Conservation (phyloP, 768 basidiomycete genomes). For the Russula vinacea region DNA sequence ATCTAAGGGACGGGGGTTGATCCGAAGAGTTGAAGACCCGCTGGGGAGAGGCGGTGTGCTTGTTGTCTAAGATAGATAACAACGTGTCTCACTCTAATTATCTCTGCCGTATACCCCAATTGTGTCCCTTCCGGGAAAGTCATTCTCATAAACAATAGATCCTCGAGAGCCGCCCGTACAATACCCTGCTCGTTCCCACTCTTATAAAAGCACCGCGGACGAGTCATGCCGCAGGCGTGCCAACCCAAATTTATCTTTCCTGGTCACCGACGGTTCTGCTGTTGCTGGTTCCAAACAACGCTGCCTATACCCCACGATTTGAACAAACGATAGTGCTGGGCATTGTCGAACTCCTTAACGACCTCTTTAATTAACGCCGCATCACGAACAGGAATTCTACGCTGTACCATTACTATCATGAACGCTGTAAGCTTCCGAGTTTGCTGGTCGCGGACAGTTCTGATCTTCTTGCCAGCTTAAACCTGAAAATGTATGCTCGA, state of each 20-base stretch:
- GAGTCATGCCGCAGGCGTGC: slow-evolving; percentile 7
- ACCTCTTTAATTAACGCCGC: slow-evolving; percentile 14
- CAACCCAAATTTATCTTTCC: slow-evolving; percentile 11
- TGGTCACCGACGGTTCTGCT: slow-evolving; percentile 21
- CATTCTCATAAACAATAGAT: slow-evolving; percentile 20
- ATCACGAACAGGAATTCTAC: slow-evolving; percentile 15
- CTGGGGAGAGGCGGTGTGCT: neutral
- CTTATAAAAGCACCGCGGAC: slow-evolving; percentile 16
- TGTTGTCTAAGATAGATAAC: slow-evolving; percentile 1
- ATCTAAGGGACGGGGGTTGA: slow-evolving; percentile 36
- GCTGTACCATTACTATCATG: slow-evolving; percentile 14
- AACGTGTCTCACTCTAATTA: slow-evolving; percentile 23
- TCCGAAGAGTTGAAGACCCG: neutral
- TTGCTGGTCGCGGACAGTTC: neutral
- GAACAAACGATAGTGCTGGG: slow-evolving; percentile 24
- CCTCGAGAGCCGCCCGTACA: neutral
- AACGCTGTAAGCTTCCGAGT: slow-evolving; percentile 4
- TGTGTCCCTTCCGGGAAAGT: slow-evolving; percentile 4
- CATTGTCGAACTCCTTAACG: slow-evolving; percentile 22
- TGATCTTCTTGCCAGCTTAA: slow-evolving; percentile 10
- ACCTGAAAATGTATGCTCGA: slow-evolving; percentile 18
- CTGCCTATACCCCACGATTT: slow-evolving; percentile 4
- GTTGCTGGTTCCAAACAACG: slow-evolving; percentile 27
- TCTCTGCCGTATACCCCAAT: neutral
- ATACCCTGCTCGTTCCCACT: neutral